These are phyloP conservation scores for Metschnikowia gelsemii DNA, from an alignment of 805 yeast species.

Conservation along the genomic window DNA sequence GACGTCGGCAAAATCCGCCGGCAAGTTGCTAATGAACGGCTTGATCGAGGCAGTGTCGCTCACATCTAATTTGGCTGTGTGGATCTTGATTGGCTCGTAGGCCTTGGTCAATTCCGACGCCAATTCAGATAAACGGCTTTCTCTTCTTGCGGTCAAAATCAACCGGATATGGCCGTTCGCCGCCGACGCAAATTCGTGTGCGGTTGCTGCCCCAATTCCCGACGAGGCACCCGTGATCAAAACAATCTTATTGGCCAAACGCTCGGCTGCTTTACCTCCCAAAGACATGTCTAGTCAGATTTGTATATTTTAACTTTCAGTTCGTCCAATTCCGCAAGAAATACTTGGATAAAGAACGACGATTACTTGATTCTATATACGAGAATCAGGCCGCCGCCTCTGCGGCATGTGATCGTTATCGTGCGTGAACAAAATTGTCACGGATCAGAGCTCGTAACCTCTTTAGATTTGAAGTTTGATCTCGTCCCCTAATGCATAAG, in stretches of 20 bases:
- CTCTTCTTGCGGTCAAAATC: slow-evolving; percentile 40
- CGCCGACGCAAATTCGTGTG: slow-evolving; percentile 72
- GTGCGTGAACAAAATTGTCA: background rate
- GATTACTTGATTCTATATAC: no score
- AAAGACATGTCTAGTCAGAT: slow-evolving; percentile 32
- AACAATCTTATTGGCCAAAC: slow-evolving; percentile 37
- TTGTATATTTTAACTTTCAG: background rate
- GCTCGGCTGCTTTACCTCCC: slow-evolving; percentile 38
- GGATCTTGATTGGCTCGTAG: slow-evolving; percentile 30
- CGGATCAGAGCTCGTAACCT: background rate
- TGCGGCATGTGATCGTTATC: background rate
- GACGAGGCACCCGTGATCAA: slow-evolving; percentile 86
- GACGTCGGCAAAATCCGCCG: slow-evolving; percentile 35
- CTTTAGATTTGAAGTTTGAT: background rate
- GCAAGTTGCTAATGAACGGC: slow-evolving; percentile 31
- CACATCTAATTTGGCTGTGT: slow-evolving; percentile 35
- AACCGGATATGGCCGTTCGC: slow-evolving; percentile 38
- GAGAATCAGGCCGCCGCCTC: no score
- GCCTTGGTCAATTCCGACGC: slow-evolving; percentile 25
- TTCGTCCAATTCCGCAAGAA: background rate
- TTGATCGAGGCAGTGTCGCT: slow-evolving; percentile 26
- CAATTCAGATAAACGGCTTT: slow-evolving; percentile 27
- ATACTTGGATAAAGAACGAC: background rate
- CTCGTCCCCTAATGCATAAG: background rate
- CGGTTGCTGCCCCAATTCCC: slow-evolving; percentile 94